phyloP scores from a whole-genome alignment of 805 yeast genomes.

The Limtongozyma cylindracea region DNA sequence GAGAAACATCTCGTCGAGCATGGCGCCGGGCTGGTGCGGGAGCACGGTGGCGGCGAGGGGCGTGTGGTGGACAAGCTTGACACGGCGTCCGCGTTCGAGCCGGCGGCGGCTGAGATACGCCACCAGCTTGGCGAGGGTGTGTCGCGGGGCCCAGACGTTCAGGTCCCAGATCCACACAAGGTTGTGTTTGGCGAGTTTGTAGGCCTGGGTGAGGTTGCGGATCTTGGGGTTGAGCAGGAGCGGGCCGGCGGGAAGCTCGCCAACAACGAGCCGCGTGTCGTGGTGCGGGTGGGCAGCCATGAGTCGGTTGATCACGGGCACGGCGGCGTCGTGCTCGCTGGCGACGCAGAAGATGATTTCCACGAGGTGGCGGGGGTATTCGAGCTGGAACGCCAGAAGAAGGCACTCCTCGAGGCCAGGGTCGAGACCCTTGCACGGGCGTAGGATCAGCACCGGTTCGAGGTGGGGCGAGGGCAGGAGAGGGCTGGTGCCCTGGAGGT shows the following conservation, averaged over 20 bases:
- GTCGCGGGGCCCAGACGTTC: slow-evolving; percentile 54
- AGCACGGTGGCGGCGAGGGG: slow-evolving; percentile 32
- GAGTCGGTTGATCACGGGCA: slow-evolving; percentile 25
- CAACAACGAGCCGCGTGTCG: slow-evolving; percentile 30
- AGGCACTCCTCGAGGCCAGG: slow-evolving; percentile 47
- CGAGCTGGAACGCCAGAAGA: slow-evolving; percentile 39
- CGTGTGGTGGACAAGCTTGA: slow-evolving; percentile 57
- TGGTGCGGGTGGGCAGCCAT: slow-evolving; percentile 25
- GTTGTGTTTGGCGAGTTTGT: slow-evolving; percentile 38
- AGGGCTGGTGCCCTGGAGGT: no score
- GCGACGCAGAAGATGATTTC: slow-evolving; percentile 66
- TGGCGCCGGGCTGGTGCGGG: neutral
- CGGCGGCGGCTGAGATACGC: slow-evolving; percentile 12
- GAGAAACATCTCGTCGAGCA: slow-evolving; percentile 63
- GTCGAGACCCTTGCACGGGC: slow-evolving; percentile 75
- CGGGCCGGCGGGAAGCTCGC: slow-evolving; percentile 17
- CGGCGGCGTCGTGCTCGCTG: slow-evolving; percentile 31
- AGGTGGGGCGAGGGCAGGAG: no score
- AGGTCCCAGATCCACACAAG: slow-evolving; percentile 71
- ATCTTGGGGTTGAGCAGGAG: slow-evolving; percentile 82
- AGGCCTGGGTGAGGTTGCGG: slow-evolving; percentile 70
- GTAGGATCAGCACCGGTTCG: slow-evolving; percentile 38
- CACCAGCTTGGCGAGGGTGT: slow-evolving; percentile 41
- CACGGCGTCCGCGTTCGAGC: slow-evolving; percentile 9
- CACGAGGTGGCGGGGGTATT: slow-evolving; percentile 29